Percentiles rank a stretch among this genome's conserved stretches.
phyloP scores from a whole-genome alignment of 176 grass and related monocot species.

The Rhipidocladum racemiflorum region DNA sequence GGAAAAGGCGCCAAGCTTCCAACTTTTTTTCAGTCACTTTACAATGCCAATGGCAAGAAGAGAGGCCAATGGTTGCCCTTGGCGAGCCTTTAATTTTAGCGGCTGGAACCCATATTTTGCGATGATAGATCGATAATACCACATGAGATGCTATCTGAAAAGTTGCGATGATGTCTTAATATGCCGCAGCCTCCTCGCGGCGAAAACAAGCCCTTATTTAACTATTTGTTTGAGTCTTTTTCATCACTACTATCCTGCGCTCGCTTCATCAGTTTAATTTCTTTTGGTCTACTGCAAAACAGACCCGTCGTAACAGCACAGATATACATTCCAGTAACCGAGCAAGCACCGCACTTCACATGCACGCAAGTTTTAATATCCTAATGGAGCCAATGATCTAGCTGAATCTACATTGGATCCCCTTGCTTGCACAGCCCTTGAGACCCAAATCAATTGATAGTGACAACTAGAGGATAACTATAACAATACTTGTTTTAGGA shows the following conservation, averaged over 20 bases:
- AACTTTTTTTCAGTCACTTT: constrained; percentile 40
- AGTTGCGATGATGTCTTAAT: not conserved
- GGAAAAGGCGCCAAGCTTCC: constrained; percentile 29
- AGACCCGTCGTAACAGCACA: not conserved
- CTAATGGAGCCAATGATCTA: constrained; percentile 7
- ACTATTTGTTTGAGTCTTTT: not conserved
- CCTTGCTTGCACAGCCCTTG: constrained; percentile 42
- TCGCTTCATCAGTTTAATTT: not conserved
- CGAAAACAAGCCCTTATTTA: not conserved
- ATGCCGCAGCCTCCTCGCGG: no score
- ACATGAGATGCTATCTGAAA: not conserved
- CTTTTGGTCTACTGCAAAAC: not conserved
- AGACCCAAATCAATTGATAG: constrained; percentile 32
- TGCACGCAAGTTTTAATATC: constrained; percentile 18
- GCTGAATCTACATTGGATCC: constrained; percentile 46
- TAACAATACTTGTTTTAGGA: constrained; percentile 17
- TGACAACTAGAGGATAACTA: constrained; percentile 28
- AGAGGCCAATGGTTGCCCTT: constrained; percentile 12
- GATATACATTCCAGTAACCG: not conserved
- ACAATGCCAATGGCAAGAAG: constrained; percentile 37
- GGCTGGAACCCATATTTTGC: constrained; percentile 36
- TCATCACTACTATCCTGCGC: not conserved
- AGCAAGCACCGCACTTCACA: constrained; percentile 17
- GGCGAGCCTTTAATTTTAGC: constrained; percentile 32
- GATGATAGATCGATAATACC: not conserved